phyloP scores from a whole-genome alignment of 169 alveolate genomes.

The Besnoitia besnoiti region DNA sequence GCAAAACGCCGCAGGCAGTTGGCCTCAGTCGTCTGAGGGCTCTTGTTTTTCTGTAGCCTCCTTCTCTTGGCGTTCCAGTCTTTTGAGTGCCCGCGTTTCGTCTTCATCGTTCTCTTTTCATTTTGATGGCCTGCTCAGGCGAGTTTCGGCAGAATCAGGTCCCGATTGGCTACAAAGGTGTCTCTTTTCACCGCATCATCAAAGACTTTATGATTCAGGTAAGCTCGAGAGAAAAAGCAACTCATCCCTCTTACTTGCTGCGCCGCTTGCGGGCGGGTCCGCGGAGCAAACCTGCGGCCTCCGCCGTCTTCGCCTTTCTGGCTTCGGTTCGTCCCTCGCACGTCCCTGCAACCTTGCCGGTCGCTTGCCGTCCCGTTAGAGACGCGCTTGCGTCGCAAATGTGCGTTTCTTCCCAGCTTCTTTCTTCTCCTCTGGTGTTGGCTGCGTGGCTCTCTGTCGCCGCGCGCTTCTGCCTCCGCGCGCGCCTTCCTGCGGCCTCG shows the following conservation, averaged over 20 bases:
- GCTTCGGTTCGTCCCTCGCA: too few relatives aligned
- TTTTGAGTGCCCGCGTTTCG: not conserved
- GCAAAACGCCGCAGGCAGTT: too few relatives aligned
- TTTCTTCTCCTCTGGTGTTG: too few relatives aligned
- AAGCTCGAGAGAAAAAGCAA: not conserved
- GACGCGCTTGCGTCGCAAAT: too few relatives aligned
- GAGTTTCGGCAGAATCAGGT: conserved; percentile 88
- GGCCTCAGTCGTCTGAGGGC: not conserved
- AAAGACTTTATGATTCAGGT: conserved; percentile 79
- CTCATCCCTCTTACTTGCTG: not conserved
- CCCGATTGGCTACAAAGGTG: conserved; percentile 93
- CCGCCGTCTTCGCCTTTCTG: not conserved
- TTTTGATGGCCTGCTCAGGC: conserved; percentile 82
- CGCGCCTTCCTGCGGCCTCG: too few relatives aligned
- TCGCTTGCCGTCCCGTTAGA: too few relatives aligned
- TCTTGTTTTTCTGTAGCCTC: not conserved
- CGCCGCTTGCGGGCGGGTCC: not conserved
- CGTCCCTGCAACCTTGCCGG: too few relatives aligned
- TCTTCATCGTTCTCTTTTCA: not conserved
- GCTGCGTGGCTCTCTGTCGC: too few relatives aligned
- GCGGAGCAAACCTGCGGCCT: not conserved
- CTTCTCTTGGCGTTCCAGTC: not conserved
- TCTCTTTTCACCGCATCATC: conserved; percentile 84
- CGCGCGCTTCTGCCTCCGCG: too few relatives aligned
- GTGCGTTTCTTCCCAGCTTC: too few relatives aligned